Conservation (phyloP, 176 grass and related monocot genomes). For the Avena atlantica region DNA sequence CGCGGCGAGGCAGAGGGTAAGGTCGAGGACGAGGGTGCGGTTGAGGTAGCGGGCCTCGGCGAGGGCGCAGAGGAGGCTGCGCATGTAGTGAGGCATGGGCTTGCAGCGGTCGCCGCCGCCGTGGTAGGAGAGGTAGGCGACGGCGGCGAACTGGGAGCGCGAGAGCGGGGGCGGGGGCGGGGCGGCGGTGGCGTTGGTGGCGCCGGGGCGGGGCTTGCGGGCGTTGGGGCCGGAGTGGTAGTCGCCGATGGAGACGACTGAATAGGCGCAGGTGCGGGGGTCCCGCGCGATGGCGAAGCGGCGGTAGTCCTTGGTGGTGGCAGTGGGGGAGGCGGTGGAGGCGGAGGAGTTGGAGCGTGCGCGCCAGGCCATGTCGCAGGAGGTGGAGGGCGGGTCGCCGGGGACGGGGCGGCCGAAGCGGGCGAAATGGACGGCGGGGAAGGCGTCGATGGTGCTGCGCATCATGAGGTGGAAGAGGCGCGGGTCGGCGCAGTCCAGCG, state of each 20-base stretch:
- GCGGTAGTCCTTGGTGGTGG: conserved; percentile 76
- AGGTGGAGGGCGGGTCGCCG: conserved; percentile 42
- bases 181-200: conserved; percentile 42
- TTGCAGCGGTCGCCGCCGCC: conserved; percentile 80
- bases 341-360: conserved; percentile 42
- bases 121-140: conserved; percentile 40
- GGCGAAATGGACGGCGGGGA: conserved; percentile 64
- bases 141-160: conserved; percentile 48
- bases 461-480: conserved; percentile 24
- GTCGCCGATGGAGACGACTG: conserved; percentile 63
- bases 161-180: conserved; percentile 48
- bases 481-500: background rate
- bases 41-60: conserved; percentile 74
- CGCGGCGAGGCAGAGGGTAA: conserved; percentile 52
- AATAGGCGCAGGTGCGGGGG: conserved; percentile 50
- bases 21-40: conserved; percentile 26
- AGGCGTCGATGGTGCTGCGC: conserved; percentile 15
- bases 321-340: conserved; percentile 18
- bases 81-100: conserved; percentile 77
- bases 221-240: conserved; percentile 79
- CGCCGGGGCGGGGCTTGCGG: conserved; percentile 54
- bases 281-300: conserved; percentile 65
- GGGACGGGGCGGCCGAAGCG: conserved; percentile 64
- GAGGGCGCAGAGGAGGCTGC: conserved; percentile 77
- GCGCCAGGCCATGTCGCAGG: conserved; percentile 89